Evolutionary conservation across 768 basidiomycete species (phyloP), one percentile per base, ranked within the genome.

Genomic region (Mrakia hoshinonis): DNA sequence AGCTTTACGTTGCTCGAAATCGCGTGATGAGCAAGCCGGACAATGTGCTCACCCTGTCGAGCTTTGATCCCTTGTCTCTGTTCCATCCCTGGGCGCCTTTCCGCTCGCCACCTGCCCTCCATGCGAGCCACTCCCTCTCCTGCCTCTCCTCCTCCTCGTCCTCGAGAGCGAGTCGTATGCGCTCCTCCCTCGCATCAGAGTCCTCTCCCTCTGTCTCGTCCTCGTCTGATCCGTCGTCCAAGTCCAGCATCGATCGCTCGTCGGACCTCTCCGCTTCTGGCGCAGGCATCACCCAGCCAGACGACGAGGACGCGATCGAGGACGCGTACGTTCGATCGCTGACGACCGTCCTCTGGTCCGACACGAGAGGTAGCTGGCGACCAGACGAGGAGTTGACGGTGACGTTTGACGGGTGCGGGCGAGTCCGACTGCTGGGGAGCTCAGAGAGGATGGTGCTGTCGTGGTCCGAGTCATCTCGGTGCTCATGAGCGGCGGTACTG

Each of bases 91-190:
- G 29, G 11, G 13, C 34, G 15, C 13, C 34, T n/a, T 39, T 61
- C 58, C 49, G 20, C 24, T 61, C 58, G 7, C 58, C 58, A 61
- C 31, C 58, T n/a, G 49, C 49, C 36, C 34, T 61, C 58, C 58
- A 61, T 13, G 58, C 58, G 31, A 39, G 18, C 58, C 58, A 61
- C 34, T 61, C 58, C 36, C 58, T 61, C 58, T 39, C 58, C 36
- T 61, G 36, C 34, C 20, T 61, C 20, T 61, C 58, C 34, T 61
- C 34, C 36, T 61, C 58, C 58, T 61, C 58, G 22, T 60, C 31
- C 55, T 60, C 55, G 29, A 20, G 9, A 5, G 29, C 55, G 18
- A 7, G 18, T 10, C 34, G 18, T 3, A 11, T 24, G 0, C 31
- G 10, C 34, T 61, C 55, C 31, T 26, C 26, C 58, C 36, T 22